phyloP scores from a whole-genome alignment of 73 alveolate species.

The Paramecium sonneborni region DNA sequence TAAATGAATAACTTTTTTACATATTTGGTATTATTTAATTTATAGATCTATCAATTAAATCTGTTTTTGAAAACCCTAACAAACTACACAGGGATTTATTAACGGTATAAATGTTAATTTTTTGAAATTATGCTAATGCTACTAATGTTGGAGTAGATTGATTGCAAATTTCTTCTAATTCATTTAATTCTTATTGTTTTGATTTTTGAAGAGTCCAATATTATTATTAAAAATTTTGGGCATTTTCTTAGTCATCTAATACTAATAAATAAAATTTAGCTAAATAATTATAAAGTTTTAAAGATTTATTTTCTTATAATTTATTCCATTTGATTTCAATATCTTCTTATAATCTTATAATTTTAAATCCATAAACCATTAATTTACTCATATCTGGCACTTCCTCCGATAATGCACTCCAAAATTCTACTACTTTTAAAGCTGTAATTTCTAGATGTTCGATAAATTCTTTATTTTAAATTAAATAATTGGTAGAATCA shows the following conservation, averaged over 20 bases:
- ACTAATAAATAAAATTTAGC: background rate
- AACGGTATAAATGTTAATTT: background rate
- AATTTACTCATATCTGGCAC: conserved; percentile 56
- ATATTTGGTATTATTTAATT: background rate
- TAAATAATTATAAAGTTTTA: background rate
- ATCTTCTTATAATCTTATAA: background rate
- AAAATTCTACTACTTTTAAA: conserved; percentile 1
- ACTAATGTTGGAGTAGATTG: conserved; percentile 1
- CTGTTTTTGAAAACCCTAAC: conserved; percentile 46
- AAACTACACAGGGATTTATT: conserved; percentile 40
- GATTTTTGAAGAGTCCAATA: background rate
- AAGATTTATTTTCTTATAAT: background rate
- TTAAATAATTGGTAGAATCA: background rate
- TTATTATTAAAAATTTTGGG: background rate
- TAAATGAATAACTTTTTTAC: background rate
- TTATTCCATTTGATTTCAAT: conserved; percentile 24
- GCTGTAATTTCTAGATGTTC: background rate
- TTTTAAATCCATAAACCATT: conserved; percentile 3
- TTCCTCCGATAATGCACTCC: conserved; percentile 29
- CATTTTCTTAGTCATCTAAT: conserved; percentile 29
- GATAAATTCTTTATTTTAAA: background rate
- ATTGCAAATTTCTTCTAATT: conserved; percentile 27
- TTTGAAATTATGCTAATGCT: background rate
- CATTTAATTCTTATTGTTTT: background rate
- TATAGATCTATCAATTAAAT: conserved; percentile 31